These are phyloP conservation scores for Nyssa sinensis DNA, from an alignment of 148 eudicot genomes.

Conservation along the genomic window DNA sequence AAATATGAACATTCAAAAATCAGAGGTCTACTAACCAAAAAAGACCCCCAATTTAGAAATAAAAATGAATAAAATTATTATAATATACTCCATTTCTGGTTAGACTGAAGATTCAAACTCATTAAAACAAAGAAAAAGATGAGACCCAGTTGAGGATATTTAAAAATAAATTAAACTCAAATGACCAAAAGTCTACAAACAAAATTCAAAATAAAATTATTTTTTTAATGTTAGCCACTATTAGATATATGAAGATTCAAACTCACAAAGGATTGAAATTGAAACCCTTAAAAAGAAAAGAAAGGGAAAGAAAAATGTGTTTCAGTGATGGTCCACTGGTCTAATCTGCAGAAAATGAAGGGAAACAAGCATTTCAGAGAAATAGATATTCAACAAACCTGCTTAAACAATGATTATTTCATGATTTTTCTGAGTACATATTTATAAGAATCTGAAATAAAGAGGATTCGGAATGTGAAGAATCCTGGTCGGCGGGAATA, in stretches of 20 bases:
- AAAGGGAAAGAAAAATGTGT: neutral
- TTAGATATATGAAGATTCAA: too few relatives aligned
- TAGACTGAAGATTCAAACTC: too few relatives aligned
- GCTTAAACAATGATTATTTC: neutral
- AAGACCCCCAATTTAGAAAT: neutral
- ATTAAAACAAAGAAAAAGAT: neutral
- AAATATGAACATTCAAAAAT: neutral
- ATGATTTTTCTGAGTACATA: conserved; percentile 12
- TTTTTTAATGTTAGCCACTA: too few relatives aligned
- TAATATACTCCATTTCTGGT: neutral
- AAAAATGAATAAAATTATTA: neutral
- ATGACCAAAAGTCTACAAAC: neutral
- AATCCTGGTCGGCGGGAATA: conserved; percentile 16
- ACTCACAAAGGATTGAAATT: too few relatives aligned
- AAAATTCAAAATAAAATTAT: neutral
- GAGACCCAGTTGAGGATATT: neutral
- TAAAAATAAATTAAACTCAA: neutral
- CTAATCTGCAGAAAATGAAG: neutral
- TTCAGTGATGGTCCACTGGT: neutral
- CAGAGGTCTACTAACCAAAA: neutral
- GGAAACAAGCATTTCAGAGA: conserved; percentile 6
- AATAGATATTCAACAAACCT: neutral
- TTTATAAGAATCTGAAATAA: conserved; percentile 10
- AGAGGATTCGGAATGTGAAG: conserved; percentile 8
- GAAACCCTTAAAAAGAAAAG: neutral